Evolutionary conservation across 441 rosid species (phyloP).

Genomic region (Manihot esculenta): DNA sequence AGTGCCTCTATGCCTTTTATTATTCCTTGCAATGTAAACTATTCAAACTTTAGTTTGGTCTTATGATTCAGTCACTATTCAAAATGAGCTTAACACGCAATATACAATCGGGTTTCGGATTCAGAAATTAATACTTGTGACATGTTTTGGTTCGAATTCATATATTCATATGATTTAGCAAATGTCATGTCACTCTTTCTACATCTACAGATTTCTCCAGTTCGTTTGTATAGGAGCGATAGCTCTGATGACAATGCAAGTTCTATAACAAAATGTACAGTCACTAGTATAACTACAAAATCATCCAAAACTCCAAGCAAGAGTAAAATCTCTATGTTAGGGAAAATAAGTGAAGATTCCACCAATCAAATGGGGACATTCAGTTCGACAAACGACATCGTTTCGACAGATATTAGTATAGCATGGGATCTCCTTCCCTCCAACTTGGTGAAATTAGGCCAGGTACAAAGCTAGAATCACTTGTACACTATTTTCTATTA

Average conservation of each 20-base stretch:
- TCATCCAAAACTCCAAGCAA: slow-evolving; percentile 15
- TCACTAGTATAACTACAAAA: slow-evolving; percentile 23
- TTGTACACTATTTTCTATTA: not conserved
- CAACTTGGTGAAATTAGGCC: slow-evolving; percentile 51
- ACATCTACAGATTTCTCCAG: slow-evolving; percentile 35
- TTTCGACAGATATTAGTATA: slow-evolving; percentile 34
- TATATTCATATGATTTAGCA: not conserved
- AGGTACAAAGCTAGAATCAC: slow-evolving; percentile 34
- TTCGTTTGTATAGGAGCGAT: slow-evolving; percentile 25
- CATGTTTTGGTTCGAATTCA: too few species aligned
- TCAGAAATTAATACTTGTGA: too few species aligned
- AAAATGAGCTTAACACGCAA: too few species aligned
- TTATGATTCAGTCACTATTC: not conserved
- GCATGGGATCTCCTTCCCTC: slow-evolving; percentile 65
- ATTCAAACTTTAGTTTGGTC: not conserved
- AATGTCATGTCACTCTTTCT: not conserved
- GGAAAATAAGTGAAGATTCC: slow-evolving; percentile 28
- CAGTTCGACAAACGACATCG: slow-evolving; percentile 19
- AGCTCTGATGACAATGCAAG: slow-evolving; percentile 38
- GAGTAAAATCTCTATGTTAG: slow-evolving; percentile 19
- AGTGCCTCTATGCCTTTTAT: slow-evolving; percentile 23
- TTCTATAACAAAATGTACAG: slow-evolving; percentile 29
- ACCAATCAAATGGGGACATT: slow-evolving; percentile 17
- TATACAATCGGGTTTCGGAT: too few species aligned
- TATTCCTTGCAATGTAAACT: not conserved